Conservation (phyloP, 2,329 filamentous ascomycete genomes). For the Clarireedia sp. region DNA sequence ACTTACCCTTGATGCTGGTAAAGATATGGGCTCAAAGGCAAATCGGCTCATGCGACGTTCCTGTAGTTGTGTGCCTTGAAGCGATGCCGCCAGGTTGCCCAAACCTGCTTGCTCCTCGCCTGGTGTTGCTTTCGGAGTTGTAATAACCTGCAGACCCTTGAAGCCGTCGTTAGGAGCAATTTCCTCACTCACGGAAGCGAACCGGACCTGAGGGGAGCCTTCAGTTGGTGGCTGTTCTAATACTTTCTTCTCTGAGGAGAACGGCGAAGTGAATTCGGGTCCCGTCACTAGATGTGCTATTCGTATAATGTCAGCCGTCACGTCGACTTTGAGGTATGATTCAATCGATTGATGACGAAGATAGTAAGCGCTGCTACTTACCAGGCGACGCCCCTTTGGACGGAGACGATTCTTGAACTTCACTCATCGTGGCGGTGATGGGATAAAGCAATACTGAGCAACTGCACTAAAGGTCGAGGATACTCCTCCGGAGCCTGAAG, state of each 20-base stretch:
- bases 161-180: constrained; percentile 45
- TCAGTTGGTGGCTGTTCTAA: constrained; percentile 12
- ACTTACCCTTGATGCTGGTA: constrained; percentile 76
- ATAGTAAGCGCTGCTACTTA: constrained; percentile 21
- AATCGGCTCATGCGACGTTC: constrained; percentile 78
- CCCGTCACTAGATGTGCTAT: not conserved
- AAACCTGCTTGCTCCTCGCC: constrained; percentile 18
- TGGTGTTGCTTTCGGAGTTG: constrained; percentile 16
- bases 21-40: constrained; percentile 82
- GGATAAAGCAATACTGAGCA: not conserved
- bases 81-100: constrained; percentile 52
- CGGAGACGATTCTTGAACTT: constrained; percentile 12
- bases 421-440: constrained; percentile 15
- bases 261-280: not conserved
- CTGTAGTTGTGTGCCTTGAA: constrained; percentile 71
- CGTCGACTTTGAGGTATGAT: not conserved
- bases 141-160: constrained; percentile 21
- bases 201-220: constrained; percentile 52
- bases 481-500: constrained; percentile 9
- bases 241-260: constrained; percentile 13
- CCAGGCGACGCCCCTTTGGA: constrained; percentile 16
- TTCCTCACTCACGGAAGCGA: constrained; percentile 63
- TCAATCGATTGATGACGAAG: constrained; percentile 11
- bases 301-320: not conserved
- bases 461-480: constrained; percentile 8